Conservation (phyloP, 1,139 yeast genomes). For the Sugiyamaella neomexicana region DNA sequence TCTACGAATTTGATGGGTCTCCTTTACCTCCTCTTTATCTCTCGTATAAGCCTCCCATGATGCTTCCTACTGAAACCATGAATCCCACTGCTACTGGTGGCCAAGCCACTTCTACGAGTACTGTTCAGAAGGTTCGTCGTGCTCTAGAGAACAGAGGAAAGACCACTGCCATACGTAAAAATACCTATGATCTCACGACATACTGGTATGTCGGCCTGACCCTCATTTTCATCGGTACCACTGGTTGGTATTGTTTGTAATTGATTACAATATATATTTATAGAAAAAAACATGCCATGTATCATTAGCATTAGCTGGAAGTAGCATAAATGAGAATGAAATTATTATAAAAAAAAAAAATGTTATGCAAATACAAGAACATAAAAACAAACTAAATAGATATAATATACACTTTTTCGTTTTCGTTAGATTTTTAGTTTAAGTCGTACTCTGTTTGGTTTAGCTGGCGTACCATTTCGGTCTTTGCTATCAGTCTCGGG, state of each 20-base stretch:
- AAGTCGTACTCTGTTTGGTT: constrained; percentile 35
- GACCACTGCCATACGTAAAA: constrained; percentile 66
- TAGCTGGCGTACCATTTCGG: constrained; percentile 4
- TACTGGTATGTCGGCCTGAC: constrained; percentile 53
- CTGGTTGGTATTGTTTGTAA: constrained; percentile 38
- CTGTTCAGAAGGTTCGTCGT: constrained; percentile 34
- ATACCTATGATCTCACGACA: constrained; percentile 48
- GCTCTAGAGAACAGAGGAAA: constrained; percentile 76
- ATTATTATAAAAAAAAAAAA: constrained; percentile 2
- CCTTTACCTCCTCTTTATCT: constrained; percentile 83
- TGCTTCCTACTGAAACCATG: constrained; percentile 90
- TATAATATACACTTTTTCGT: constrained; percentile 7
- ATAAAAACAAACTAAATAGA: background rate
- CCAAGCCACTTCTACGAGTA: constrained; percentile 35
- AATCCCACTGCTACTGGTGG: constrained; percentile 65
- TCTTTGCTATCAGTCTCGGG: background rate
- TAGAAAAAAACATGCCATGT: constrained; percentile 1
- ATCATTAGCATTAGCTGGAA: background rate
- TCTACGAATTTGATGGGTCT: constrained; percentile 80
- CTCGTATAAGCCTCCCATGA: constrained; percentile 90
- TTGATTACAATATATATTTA: constrained; percentile 3
- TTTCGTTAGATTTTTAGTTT: constrained; percentile 29
- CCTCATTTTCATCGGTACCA: constrained; percentile 46
- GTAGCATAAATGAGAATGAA: background rate
- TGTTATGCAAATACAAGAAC: constrained; percentile 1